phyloP scores from a whole-genome alignment of 768 basidiomycete genomes.

The Fomitopsis pulvina region DNA sequence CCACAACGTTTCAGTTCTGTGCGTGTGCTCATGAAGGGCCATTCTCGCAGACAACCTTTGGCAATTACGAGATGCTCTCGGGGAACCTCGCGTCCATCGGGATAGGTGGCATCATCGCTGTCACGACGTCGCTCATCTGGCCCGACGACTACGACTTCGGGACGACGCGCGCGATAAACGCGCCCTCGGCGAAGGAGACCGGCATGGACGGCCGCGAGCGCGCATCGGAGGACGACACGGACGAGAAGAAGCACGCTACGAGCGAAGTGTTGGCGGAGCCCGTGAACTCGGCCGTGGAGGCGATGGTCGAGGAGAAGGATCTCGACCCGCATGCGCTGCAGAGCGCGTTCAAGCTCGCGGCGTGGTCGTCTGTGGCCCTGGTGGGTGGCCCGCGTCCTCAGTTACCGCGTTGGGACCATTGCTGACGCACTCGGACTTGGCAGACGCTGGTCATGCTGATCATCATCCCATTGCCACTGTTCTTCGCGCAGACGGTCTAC shows the following conservation, averaged over 20 bases:
- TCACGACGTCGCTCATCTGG: conserved; percentile 57
- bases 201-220: conserved; percentile 13
- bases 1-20: background rate
- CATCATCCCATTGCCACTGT: conserved; percentile 79
- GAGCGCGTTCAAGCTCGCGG: conserved; percentile 78
- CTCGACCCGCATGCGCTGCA: conserved; percentile 58
- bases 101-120: conserved; percentile 71
- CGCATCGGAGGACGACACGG: conserved; percentile 23
- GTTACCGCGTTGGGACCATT: background rate
- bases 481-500: conserved; percentile 74
- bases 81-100: conserved; percentile 87
- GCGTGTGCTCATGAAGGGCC: background rate
- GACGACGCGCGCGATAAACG: conserved; percentile 72
- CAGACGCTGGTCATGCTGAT: conserved; percentile 61
- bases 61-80: conserved; percentile 70
- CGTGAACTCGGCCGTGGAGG: conserved; percentile 29
- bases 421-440: background rate
- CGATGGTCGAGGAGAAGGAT: conserved; percentile 38
- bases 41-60: conserved; percentile 19
- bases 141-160: conserved; percentile 83
- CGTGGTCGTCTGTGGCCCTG: conserved; percentile 61
- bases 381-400: conserved; percentile 31
- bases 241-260: conserved; percentile 30
- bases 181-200: conserved; percentile 15
- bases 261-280: conserved; percentile 18